Base-by-base conservation (phyloP, 768 basidiomycete species). In the Hypholoma sublateritium region DNA sequence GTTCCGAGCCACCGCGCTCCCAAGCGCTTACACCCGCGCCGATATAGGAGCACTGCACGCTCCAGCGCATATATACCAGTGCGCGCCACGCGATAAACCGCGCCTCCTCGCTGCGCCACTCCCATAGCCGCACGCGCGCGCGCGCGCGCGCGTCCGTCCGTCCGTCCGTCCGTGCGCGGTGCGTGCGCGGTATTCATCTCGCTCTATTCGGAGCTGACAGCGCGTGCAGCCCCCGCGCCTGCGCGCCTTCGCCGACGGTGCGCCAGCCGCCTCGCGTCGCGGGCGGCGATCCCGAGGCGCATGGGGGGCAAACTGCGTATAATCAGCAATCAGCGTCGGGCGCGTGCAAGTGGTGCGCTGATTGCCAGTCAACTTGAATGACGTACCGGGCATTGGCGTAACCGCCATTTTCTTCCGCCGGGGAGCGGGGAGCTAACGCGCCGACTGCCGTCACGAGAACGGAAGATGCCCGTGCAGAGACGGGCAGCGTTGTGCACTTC, bases 231-330 rank as follows among this genome's bases (percentile, higher is more conserved):
- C 8, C 75, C 84, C 11, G 70, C 69, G 32, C 67, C 63, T 16
- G 85, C 80, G 5, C 73, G n/a, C 67, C 87, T 52, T 74, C 74
- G 46, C 61, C 87, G 28, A 73, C 79, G n/a, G 78, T 83, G n/a
- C 72, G 77, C 36, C 84, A 84, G 84, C 71, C 78, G 32, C 71
- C 72, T 39, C 48, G 54, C 24, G 61, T 50, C 9, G 37, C 45
- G 37, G 24, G 28, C 48, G 17, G 52, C 47, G 50, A 49, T 48
- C 4, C 48, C 28, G n/a, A 50, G 21, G 36, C 43, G 69, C 9
- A 70, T 74, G 36, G 68, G 72, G 47, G 81, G 81, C 14, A 74
- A 68, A 50, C 59, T 87, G 60, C 71, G 84, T 22, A 64, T 72
- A 12, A 76, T 86, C n/a, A n/a, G n/a, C n/a, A n/a, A n/a, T n/a